phyloP scores from a whole-genome alignment of 495 filamentous ascomycete species.

The Aspergillus ostianus region DNA sequence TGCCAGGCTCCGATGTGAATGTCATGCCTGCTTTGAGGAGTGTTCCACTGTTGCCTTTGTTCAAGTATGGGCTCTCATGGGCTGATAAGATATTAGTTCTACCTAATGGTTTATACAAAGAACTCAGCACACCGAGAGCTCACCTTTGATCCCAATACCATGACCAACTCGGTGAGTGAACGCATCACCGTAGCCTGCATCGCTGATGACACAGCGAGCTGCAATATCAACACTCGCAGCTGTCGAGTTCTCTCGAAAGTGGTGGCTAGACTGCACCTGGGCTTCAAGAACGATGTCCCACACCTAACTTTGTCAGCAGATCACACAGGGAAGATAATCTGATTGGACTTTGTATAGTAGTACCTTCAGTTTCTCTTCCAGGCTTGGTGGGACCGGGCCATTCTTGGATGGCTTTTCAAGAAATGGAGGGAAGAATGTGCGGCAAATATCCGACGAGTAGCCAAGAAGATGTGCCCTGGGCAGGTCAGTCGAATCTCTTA shows the following conservation, averaged over 20 bases:
- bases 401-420: slow-evolving; percentile 20
- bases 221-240: slow-evolving; percentile 54
- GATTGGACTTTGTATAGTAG: neutral
- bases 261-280: slow-evolving; percentile 43
- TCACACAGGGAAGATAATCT: neutral
- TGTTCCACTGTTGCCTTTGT: slow-evolving; percentile 47
- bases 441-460: slow-evolving; percentile 57
- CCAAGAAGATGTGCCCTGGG: slow-evolving; percentile 50
- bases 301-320: slow-evolving; percentile 22
- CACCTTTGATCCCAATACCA: slow-evolving; percentile 55
- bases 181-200: slow-evolving; percentile 47
- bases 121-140: neutral
- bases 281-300: slow-evolving; percentile 53
- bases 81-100: slow-evolving; percentile 24
- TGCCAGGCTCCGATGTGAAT: slow-evolving; percentile 56
- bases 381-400: slow-evolving; percentile 9
- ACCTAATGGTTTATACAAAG: neutral
- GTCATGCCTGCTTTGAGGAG: slow-evolving; percentile 49
- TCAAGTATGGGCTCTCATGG: slow-evolving; percentile 56
- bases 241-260: slow-evolving; percentile 41
- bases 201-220: slow-evolving; percentile 47
- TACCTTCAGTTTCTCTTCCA: slow-evolving; percentile 44
- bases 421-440: slow-evolving; percentile 51
- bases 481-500: slow-evolving; percentile 12
- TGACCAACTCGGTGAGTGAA: slow-evolving; percentile 60